phyloP scores from a whole-genome alignment of 2,329 filamentous ascomycete species.

The Bipolaris sorokiniana region DNA sequence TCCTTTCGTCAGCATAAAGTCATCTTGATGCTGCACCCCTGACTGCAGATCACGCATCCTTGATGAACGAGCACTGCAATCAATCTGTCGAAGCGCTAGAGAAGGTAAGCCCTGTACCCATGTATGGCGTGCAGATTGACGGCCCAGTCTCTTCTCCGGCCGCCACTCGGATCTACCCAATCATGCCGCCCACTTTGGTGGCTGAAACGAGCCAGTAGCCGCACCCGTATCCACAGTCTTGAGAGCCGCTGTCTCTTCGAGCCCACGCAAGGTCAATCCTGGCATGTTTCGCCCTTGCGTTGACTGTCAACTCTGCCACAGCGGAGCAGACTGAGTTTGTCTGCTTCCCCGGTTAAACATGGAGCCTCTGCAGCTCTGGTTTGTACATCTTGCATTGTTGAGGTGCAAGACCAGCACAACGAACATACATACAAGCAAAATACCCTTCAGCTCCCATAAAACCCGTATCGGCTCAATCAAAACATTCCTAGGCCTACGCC shows the following conservation, averaged over 20 bases:
- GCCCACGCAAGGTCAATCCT: neutral
- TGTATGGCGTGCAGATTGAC: slow-evolving; percentile 19
- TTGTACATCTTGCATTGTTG: slow-evolving; percentile 11
- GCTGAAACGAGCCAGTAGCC: slow-evolving; percentile 1
- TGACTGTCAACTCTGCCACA: neutral
- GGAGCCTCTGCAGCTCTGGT: slow-evolving; percentile 1
- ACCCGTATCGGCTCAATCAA: slow-evolving; percentile 3
- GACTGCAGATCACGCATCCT: slow-evolving; percentile 23
- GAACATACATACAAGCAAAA: slow-evolving; percentile 8
- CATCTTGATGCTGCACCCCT: slow-evolving; percentile 19
- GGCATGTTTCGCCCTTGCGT: neutral
- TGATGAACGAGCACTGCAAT: slow-evolving; percentile 14
- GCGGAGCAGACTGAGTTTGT: slow-evolving; percentile 1
- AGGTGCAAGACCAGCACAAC: slow-evolving; percentile 10
- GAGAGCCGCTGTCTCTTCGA: neutral
- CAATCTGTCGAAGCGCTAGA: slow-evolving; percentile 22
- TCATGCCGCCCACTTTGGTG: neutral
- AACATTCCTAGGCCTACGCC: neutral
- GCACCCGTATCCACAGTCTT: neutral
- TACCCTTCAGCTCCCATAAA: neutral
- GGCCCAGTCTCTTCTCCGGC: slow-evolving; percentile 1
- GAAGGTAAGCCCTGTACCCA: slow-evolving; percentile 10
- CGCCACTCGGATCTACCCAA: slow-evolving; percentile 4
- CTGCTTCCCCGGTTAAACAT: neutral
- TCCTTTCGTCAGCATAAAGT: slow-evolving; percentile 12